Base-by-base conservation (phyloP, 192 early-diverging fungal genomes). In the Entomortierella parvispora region DNA sequence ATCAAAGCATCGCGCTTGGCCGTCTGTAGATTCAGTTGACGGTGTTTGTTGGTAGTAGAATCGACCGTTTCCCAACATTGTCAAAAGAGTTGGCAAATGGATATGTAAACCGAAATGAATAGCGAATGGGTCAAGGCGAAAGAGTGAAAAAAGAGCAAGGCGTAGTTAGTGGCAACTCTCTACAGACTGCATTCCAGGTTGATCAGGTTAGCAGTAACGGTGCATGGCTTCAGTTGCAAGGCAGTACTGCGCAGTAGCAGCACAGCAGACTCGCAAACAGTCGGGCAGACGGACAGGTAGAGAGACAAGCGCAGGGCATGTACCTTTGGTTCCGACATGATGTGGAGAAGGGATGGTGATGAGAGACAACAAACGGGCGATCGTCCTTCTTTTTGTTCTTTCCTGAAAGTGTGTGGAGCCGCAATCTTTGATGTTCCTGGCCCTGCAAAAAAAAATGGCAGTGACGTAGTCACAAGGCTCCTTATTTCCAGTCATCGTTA, bases 1-100 rank as follows among this genome's bases (percentile, higher is more conserved):
- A 88, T 80, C 51, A 97, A 87, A 37, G 87, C 79, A 77, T 97
- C 94, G 58, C 91, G 89, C 83, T 95, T 96, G 58, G 80, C 85
- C 14, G 92, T 93, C 88, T 90, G 53, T 55, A 45, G 22, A 52
- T 46, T 48, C 11, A 52, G 48, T 14, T 6, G 29, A 2, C 5
- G 3, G 28, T 48, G 10, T 6, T 44, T 33, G 22, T 33, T 12
- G 11, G 15, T 4, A 23, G 32, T 15, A 14, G 26, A 8, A 11
- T 34, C n/a, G 43, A 46, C 2, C 9, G 42, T 9, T 52, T 34
- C 51, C 14, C 22, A 33, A n/a, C 8, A 32, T 33, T 28, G 18
- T 28, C 51, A 53, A 17, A 14, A 26, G n/a, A 31, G 26, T 14
- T 28, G 17, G 51, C n/a, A n/a, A n/a, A n/a, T n/a, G n/a, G n/a